These are phyloP conservation scores for Chaetoceros tenuissimus DNA, from an alignment of 108 stramenopile species.

Conservation along the genomic window DNA sequence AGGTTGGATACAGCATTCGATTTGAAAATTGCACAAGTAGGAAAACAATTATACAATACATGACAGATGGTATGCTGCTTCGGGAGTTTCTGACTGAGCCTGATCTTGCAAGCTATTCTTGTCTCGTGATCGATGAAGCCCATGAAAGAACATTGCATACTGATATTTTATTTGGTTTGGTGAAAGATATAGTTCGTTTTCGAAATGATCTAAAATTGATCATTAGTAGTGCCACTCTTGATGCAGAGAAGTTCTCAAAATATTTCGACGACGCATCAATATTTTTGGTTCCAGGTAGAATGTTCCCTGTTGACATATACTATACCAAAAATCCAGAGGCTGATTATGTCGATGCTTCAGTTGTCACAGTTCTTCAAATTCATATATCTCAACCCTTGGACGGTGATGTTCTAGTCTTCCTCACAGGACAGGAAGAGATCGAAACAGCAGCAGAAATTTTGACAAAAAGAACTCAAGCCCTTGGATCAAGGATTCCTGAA, in stretches of 20 bases:
- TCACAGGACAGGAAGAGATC: constrained; percentile 99
- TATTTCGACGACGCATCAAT: constrained; percentile 98
- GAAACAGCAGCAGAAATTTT: constrained; percentile 95
- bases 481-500: constrained; percentile 93
- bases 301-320: constrained; percentile 86
- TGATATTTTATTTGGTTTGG: constrained; percentile 94
- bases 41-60: constrained; percentile 87
- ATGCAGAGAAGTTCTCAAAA: constrained; percentile 96
- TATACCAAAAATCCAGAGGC: constrained; percentile 99
- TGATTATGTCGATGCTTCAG: constrained; percentile 98
- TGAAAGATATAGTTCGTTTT: constrained; percentile 95
- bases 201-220: constrained; percentile 90
- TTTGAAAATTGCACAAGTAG: constrained; percentile 97
- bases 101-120: constrained; percentile 91
- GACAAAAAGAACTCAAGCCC: constrained; percentile 65
- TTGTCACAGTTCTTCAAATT: constrained; percentile 95
- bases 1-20: constrained; percentile 97
- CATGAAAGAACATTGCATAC: constrained; percentile 97
- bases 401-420: constrained; percentile 96
- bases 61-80: constrained; percentile 97
- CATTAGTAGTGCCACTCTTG: constrained; percentile 95
- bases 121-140: constrained; percentile 97
- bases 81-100: constrained; percentile 97
- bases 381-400: constrained; percentile 95
- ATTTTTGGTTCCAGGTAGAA: constrained; percentile 92